These are phyloP conservation scores for Rosa multiflora DNA, from an alignment of 306 rosid species.

Conservation along the genomic window DNA sequence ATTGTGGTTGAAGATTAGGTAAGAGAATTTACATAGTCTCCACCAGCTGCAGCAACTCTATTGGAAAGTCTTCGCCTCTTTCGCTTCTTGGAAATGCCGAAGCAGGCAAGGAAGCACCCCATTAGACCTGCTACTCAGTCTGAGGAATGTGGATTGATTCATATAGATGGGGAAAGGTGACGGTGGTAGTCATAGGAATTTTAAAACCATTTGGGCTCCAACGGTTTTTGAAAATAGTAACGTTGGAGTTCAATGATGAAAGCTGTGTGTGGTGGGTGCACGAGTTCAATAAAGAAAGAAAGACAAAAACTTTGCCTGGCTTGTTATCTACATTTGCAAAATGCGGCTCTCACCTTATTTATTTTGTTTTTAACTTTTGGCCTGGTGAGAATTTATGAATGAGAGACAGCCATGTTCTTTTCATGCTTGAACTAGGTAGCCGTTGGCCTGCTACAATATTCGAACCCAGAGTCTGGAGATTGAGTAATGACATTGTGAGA, in stretches of 20 bases:
- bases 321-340: constrained; percentile 8
- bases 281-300: neutral
- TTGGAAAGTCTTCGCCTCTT: constrained; percentile 48
- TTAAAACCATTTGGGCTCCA: constrained; percentile 69
- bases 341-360: constrained; percentile 3
- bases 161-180: constrained; percentile 16
- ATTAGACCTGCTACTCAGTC: constrained; percentile 27
- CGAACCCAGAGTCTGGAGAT: neutral
- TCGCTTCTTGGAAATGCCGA: constrained; percentile 61
- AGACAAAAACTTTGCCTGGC: constrained; percentile 12
- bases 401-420: neutral
- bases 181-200: constrained; percentile 24
- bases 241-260: constrained; percentile 68
- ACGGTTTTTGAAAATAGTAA: constrained; percentile 65
- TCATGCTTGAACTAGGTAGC: constrained; percentile 8
- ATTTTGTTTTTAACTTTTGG: neutral
- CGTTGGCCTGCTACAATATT: constrained; percentile 18
- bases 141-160: neutral
- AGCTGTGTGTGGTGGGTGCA: constrained; percentile 29
- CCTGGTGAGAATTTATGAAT: constrained; percentile 7
- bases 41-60: constrained; percentile 33
- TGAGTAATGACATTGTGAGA: neutral
- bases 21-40: constrained; percentile 43
- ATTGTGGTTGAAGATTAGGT: neutral
- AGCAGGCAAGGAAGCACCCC: constrained; percentile 90